Conservation (phyloP, 768 basidiomycete genomes). For the Kwoniella botswanensis region DNA sequence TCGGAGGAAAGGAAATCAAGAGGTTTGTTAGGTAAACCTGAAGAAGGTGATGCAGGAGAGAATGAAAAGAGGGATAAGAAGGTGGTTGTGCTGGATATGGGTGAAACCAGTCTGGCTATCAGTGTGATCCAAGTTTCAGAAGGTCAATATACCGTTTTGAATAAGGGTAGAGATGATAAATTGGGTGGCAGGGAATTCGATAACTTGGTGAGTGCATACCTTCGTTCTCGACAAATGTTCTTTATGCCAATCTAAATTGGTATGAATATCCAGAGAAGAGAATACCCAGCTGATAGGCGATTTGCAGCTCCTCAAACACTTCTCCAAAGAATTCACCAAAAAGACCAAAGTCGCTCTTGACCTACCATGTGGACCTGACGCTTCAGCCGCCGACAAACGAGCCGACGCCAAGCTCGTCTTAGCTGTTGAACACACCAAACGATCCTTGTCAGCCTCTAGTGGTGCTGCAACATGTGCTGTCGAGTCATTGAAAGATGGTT, state of each 20-base stretch:
- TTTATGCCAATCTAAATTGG: no score
- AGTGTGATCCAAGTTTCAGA: constrained; percentile 55
- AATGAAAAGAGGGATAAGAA: constrained; percentile 57
- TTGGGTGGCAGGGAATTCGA: constrained; percentile 59
- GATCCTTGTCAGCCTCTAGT: constrained; percentile 82
- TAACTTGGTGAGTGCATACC: constrained; percentile 53
- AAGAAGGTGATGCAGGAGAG: constrained; percentile 56
- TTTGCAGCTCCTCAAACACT: constrained; percentile 77
- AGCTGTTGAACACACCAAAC: constrained; percentile 92
- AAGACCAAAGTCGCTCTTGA: constrained; percentile 81
- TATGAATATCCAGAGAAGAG: no score
- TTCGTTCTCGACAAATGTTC: background rate
- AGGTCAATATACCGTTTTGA: constrained; percentile 59
- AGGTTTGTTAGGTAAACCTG: constrained; percentile 54
- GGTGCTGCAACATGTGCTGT: constrained; percentile 90
- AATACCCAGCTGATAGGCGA: no score
- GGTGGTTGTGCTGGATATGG: constrained; percentile 59
- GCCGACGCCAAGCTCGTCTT: constrained; percentile 92
- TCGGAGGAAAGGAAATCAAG: constrained; percentile 54
- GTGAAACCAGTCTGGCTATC: constrained; percentile 58
- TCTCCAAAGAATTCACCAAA: constrained; percentile 94
- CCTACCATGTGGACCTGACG: constrained; percentile 65
- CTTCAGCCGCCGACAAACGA: constrained; percentile 70
- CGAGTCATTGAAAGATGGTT: constrained; percentile 82
- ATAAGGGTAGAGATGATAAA: constrained; percentile 55